Conservation (phyloP, 2,329 filamentous ascomycete genomes). For the Beauveria asiatica region DNA sequence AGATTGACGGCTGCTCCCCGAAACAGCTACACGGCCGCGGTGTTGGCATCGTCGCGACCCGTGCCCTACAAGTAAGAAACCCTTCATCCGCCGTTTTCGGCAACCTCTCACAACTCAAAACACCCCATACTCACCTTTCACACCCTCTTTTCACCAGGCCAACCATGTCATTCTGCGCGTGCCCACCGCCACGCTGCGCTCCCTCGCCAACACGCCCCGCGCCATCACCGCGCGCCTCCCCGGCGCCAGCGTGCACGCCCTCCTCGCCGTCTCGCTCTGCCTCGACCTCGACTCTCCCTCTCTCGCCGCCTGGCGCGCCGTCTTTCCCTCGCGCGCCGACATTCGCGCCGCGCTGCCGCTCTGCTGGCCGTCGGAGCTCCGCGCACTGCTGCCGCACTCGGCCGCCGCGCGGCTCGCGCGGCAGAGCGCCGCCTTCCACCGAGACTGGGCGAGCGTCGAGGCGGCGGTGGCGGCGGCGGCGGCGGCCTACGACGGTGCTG, state of each 20-base stretch:
- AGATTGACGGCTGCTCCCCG: constrained; percentile 58
- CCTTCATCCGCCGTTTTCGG: neutral
- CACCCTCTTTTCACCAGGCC: constrained; percentile 18
- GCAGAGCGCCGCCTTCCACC: constrained; percentile 39
- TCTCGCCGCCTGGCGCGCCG: constrained; percentile 52
- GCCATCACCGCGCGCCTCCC: constrained; percentile 43
- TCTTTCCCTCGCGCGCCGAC: constrained; percentile 56
- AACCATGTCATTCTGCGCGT: constrained; percentile 55
- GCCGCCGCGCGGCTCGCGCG: constrained; percentile 37
- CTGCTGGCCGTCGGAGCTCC: constrained; percentile 36
- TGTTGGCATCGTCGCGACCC: constrained; percentile 56
- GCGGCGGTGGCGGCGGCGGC: constrained; percentile 13
- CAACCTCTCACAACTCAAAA: neutral
- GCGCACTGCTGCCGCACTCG: constrained; percentile 34
- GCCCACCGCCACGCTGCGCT: constrained; percentile 55
- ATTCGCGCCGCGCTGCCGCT: constrained; percentile 41
- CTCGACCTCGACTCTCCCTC: constrained; percentile 36
- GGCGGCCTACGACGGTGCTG: no score
- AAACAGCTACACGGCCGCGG: constrained; percentile 16
- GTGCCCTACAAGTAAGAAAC: constrained; percentile 50
- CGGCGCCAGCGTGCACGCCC: constrained; percentile 54
- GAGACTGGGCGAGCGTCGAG: constrained; percentile 31
- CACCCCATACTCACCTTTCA: neutral
- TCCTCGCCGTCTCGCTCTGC: constrained; percentile 61
- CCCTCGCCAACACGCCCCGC: constrained; percentile 49